Evolutionary conservation across 2,329 filamentous ascomycete genomes (phyloP), one percentile per base, ranked within the genome.

Genomic region (Amesomyces nigricolor): DNA sequence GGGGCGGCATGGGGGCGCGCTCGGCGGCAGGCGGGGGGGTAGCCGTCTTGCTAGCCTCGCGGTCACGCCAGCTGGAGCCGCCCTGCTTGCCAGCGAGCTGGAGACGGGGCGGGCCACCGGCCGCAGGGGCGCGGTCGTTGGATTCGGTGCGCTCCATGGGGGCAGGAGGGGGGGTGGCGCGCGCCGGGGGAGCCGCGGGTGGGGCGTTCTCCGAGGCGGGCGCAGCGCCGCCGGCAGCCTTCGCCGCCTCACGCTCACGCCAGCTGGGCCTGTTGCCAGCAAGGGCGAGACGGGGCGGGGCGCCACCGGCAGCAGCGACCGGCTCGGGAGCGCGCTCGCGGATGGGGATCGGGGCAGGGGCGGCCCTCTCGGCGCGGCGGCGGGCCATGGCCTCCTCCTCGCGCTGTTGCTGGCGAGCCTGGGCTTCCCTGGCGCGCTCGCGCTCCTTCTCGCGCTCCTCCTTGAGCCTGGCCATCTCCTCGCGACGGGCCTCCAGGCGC

Each of bases 341-440:
- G 50, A 53, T 57, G 57, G 43, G 60, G 47, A 45, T 55, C 45
- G 54, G 56, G 58, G 51, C 69, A 65, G 57, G 42, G 37, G 53
- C 57, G 55, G 69, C 58, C 72, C 82, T 89, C 71, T 83, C 83
- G 57, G 79, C 85, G 66, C 79, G 82, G 70, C 81, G 83, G 64
- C 87, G 83, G 62, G 87, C 87, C 72, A 91, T 83, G 14, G 90
- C 91, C 71, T 96, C 91, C 65, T 94, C 91, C 71, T 95, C 91
- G 70, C 89, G 85, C 68, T 90, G 82, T 64, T 83, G 84, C 73
- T 96, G 92, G 63, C 82, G 73, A 11, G 82, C 82, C 47, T 78
- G 80, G 71, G 79, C 81, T 73, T 86, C 83, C 59, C 80, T 68
- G 58, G 75, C 73, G 70, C 91, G 87, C 72, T 95, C 80, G 54